Evolutionary conservation across 306 rosid genomes (phyloP).

Genomic region (Oemleria cerasiformis): DNA sequence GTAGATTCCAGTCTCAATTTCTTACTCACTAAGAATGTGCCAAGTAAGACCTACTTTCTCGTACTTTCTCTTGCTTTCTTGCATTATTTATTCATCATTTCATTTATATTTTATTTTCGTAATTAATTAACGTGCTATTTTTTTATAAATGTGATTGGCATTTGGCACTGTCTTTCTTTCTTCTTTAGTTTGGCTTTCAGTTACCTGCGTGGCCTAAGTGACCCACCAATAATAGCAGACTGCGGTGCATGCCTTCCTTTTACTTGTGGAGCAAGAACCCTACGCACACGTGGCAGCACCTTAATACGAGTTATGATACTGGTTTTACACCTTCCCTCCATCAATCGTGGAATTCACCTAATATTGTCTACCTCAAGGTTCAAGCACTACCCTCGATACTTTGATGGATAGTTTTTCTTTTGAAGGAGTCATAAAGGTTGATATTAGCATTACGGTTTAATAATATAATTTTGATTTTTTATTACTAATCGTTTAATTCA

Average conservation of each 20-base stretch:
- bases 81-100: neutral
- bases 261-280: neutral
- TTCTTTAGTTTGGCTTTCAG: neutral
- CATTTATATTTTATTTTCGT: neutral
- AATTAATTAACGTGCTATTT: neutral
- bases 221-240: neutral
- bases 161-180: neutral
- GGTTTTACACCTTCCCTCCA: neutral
- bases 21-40: conserved; percentile 25
- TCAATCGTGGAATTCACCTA: neutral
- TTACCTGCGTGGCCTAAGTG: neutral
- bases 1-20: conserved; percentile 14
- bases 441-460: no score
- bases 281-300: no score
- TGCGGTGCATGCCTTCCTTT: neutral
- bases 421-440: no score
- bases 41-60: conserved; percentile 18
- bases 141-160: neutral
- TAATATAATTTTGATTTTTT: no score
- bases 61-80: conserved; percentile 6
- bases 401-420: no score
- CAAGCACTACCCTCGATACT: no score
- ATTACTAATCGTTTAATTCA: no score
- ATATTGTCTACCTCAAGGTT: neutral
- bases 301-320: no score